Evolutionary conservation across 2,329 filamentous ascomycete species (phyloP).

Genomic region (Pseudogymnoascus sp.): DNA sequence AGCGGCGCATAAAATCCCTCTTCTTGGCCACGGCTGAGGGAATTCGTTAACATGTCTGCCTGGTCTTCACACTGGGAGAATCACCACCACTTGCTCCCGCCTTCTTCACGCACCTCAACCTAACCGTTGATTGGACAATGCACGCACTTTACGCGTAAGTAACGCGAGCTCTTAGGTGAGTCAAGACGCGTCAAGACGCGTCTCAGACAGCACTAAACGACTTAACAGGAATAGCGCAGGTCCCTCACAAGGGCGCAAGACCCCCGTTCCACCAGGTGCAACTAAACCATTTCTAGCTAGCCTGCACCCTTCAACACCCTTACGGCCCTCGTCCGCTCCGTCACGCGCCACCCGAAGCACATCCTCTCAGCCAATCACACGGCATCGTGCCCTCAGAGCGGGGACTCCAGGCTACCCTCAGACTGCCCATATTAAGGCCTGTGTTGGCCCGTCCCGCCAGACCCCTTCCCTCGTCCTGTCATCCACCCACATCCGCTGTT

Average conservation of each 20-base stretch:
- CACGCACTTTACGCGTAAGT: background rate
- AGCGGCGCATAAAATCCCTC: too few relatives aligned
- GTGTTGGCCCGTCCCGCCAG: slow-evolving; percentile 8
- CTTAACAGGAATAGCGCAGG: background rate
- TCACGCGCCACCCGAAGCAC: slow-evolving; percentile 2
- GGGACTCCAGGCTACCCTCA: slow-evolving; percentile 6
- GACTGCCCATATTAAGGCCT: slow-evolving; percentile 6
- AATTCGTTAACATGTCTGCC: background rate
- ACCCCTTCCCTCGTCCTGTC: slow-evolving; percentile 8
- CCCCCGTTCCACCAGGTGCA: background rate
- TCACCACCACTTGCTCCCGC: slow-evolving; percentile 34
- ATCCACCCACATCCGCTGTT: slow-evolving; percentile 3
- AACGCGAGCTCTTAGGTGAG: background rate
- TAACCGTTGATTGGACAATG: slow-evolving; percentile 10
- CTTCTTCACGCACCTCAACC: slow-evolving; percentile 18
- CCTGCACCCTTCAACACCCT: background rate
- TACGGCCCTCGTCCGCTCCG: background rate
- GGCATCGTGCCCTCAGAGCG: background rate
- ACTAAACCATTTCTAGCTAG: background rate
- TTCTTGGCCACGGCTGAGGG: too few relatives aligned
- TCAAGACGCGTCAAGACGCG: background rate
- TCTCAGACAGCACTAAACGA: background rate
- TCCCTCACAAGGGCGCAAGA: background rate
- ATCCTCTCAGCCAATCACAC: background rate
- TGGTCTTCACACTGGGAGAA: too few relatives aligned